Percentiles rank a stretch among this genome's conserved stretches.
Conservation (phyloP, 2,329 filamentous ascomycete species). For the Xylariaceae sp. region DNA sequence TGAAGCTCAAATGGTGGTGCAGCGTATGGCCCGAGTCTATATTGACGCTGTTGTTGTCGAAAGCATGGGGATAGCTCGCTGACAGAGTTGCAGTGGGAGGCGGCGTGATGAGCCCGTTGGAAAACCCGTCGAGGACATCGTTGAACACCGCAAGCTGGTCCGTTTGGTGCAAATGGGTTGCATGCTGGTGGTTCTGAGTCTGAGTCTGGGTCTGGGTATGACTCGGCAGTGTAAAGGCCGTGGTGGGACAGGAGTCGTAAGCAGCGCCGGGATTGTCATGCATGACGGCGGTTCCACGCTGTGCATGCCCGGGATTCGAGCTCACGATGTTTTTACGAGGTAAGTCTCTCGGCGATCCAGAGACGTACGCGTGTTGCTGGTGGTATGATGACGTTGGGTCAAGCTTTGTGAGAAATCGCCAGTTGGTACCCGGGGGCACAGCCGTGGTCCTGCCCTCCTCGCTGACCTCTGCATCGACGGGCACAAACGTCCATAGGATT, state of each 20-base stretch:
- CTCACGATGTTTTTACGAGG: constrained; percentile 49
- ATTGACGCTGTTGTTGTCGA: constrained; percentile 35
- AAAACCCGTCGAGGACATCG: constrained; percentile 45
- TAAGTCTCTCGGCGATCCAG: constrained; percentile 33
- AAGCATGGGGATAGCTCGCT: constrained; percentile 41
- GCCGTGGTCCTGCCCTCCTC: constrained; percentile 43
- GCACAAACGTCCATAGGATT: constrained; percentile 61
- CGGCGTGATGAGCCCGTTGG: constrained; percentile 53
- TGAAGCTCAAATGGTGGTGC: constrained; percentile 37
- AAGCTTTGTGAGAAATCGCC: constrained; percentile 59
- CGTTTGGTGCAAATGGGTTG: constrained; percentile 16
- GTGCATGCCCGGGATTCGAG: constrained; percentile 47
- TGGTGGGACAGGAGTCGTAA: constrained; percentile 40
- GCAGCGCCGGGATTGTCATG: constrained; percentile 52
- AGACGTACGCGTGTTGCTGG: constrained; percentile 44
- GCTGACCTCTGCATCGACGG: constrained; percentile 44
- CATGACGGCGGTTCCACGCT: constrained; percentile 53
- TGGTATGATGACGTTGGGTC: constrained; percentile 58
- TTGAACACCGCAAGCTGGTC: constrained; percentile 26
- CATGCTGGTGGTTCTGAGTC: constrained; percentile 19
- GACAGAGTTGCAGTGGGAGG: constrained; percentile 52
- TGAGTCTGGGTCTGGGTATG: constrained; percentile 22
- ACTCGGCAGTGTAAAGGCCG: constrained; percentile 20
- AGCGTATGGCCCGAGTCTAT: constrained; percentile 22
- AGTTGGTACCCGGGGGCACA: constrained; percentile 52